Evolutionary conservation across 257 asterid species (phyloP).

Genomic region (Eucommia ulmoides): DNA sequence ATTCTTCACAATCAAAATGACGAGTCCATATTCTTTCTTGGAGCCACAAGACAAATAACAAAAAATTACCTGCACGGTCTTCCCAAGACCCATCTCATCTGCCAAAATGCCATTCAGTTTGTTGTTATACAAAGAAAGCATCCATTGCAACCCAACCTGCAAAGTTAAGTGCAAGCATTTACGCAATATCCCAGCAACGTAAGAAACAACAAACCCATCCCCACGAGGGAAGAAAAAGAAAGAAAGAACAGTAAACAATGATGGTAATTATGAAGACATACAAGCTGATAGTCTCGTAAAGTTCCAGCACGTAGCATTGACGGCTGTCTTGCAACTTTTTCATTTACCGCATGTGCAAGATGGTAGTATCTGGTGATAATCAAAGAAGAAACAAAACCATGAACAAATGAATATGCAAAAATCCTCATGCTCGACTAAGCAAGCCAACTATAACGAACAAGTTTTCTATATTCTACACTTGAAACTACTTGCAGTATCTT

Average conservation of each 20-base stretch:
- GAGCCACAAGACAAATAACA: neutral
- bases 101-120: constrained; percentile 97
- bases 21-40: constrained; percentile 2
- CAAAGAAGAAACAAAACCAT: too few relatives aligned
- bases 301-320: constrained; percentile 94
- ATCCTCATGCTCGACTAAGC: neutral
- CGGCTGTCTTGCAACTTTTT: constrained; percentile 89
- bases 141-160: constrained; percentile 99
- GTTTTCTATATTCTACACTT: neutral
- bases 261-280: constrained; percentile 28
- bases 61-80: constrained; percentile 85
- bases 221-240: constrained; percentile 9
- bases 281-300: constrained; percentile 94
- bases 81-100: constrained; percentile 99
- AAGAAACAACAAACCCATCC: too few relatives aligned
- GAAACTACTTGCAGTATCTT: neutral
- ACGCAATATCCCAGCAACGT: constrained; percentile 8
- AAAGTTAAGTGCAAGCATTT: constrained; percentile 15
- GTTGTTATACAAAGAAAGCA: constrained; percentile 94
- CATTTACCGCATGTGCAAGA: constrained; percentile 99
- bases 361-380: constrained; percentile 59
- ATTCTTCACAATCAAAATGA: neutral
- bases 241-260: constrained; percentile 3
- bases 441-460: neutral
- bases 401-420: constrained; percentile 1